Evolutionary conservation across 345 rosid genomes (phyloP), one percentile per base, ranked within the genome.

Genomic region (Eucalyptus sideroxylon): DNA sequence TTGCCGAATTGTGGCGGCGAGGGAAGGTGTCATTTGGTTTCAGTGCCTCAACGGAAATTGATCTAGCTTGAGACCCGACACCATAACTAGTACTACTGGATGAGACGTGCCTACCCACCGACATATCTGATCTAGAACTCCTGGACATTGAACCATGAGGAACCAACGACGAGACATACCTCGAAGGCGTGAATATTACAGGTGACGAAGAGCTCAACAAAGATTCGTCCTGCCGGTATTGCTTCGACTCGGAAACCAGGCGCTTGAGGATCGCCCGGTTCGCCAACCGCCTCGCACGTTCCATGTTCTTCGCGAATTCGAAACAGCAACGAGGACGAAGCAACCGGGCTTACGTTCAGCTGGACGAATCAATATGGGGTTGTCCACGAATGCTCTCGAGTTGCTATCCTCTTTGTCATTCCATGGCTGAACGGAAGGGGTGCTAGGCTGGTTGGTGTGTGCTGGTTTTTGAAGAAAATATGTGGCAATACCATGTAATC

Each of bases 1-100:
- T 96, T 7, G 99, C 97, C 1, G 99, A 98, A 96, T 98, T 98
- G 81, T 98, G 99, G 42, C 98, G 98, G 88, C 96, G 96, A 44
- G 99, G 93, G 91, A 98, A 98, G 88, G 96, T 96, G 72, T 98
- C 99, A 77, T 96, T 90, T 2, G 97, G 91, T 87, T 95, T 94
- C 90, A 97, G 89, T 23, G 97, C 95, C 53, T 96, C 98, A 34
- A 96, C 95, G 83, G 99, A 97, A 21, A 98, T 94, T 80, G 95
- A 89, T 67, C 99, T 93, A 40, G 65, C 40, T 34, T 15, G 65
- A 17, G 40, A 55, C 88, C 88, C 88, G 19, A 31, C 31, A 55
- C 44, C 65, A 15, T 87, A 21, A 40, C 67, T 31, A 77, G 47
- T 21, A 37, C 47, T 11, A 37, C 27, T 77, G 30, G 47, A 37